Base-by-base conservation (phyloP, 1,284 basidiomycete species). In the Ganoderma lucidum region DNA sequence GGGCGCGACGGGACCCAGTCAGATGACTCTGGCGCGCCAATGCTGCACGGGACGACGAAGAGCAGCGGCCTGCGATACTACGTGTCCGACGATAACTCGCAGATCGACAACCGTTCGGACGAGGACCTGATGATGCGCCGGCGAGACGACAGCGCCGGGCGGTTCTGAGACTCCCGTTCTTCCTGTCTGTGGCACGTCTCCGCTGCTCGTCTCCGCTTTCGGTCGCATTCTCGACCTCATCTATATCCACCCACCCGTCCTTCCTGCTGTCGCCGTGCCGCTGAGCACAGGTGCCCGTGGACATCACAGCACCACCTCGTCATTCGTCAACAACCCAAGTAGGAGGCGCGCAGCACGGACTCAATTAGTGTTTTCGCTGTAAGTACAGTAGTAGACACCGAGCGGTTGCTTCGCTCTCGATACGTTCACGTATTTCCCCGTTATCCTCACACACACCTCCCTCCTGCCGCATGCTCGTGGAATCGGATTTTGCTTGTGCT, bases 1-100 rank as follows among this genome's bases (percentile, higher is more conserved):
- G 82, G 82, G 75, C 82, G 83, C 51, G 85, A 85, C 64, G 85
- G 83, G 62, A 59, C 70, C 55, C 76, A 76, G 66, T 85, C 85
- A 12, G 90, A 90, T 68, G 90, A 90, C 63, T 84, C 84, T n/a
- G 82, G 86, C 35, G 78, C 81, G 41, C 87, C 87, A 5, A 88
- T 90, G 71, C 74, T 89, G 32, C 84, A 84, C 65, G 79, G 81
- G 10, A 81, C 81, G 28, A 80, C 80, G 63, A 90, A 87, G 78
- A 76, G 84, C 28, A 89, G 87, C 68, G 88, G 87, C 12, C 79
- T 90, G 68, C 84, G 89, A 37, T 82, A 91, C 75, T 85, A 86
- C 72, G 75, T 86, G 70, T 82, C 81, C 12, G 87, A 88, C 71
- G 88, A 90, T 63, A 86, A 85, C 6, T 73, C 70, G 56, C 72